These are phyloP conservation scores for Phyllosticta citriasiana DNA, from an alignment of 2,329 filamentous ascomycete genomes.

Conservation along the genomic window DNA sequence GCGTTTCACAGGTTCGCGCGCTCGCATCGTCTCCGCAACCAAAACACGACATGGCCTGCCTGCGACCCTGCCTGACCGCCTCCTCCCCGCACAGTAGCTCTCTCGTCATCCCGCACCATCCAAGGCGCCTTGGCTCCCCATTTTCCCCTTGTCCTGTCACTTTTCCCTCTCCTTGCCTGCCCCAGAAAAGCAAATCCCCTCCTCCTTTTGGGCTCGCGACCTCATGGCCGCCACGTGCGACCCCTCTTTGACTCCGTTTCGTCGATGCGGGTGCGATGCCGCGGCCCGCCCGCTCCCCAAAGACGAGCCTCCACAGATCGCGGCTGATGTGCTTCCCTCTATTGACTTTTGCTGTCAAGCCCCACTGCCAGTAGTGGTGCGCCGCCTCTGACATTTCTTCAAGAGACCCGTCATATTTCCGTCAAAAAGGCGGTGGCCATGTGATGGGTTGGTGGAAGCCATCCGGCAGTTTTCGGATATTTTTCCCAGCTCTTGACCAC, in stretches of 20 bases:
- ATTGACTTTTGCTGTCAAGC: background rate
- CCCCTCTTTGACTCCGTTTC: background rate
- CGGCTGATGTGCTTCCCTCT: background rate
- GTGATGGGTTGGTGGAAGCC: background rate
- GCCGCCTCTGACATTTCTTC: background rate
- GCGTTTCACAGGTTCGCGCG: background rate
- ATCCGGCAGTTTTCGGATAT: background rate
- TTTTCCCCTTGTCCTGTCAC: background rate
- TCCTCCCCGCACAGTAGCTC: background rate
- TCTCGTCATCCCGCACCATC: background rate
- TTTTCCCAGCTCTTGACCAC: background rate
- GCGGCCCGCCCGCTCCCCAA: background rate
- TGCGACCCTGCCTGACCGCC: background rate
- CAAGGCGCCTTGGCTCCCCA: background rate
- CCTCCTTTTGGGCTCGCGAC: background rate
- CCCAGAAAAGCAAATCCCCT: background rate
- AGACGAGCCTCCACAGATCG: background rate
- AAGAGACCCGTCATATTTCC: background rate
- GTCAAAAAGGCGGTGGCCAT: background rate
- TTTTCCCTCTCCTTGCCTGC: background rate
- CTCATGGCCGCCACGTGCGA: background rate
- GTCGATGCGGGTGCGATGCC: background rate
- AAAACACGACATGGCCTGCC: background rate
- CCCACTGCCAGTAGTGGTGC: background rate
- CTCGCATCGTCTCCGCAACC: background rate